These are phyloP conservation scores for Paramarasmius palmivorus DNA, from an alignment of 1,284 basidiomycete genomes.

Conservation along the genomic window DNA sequence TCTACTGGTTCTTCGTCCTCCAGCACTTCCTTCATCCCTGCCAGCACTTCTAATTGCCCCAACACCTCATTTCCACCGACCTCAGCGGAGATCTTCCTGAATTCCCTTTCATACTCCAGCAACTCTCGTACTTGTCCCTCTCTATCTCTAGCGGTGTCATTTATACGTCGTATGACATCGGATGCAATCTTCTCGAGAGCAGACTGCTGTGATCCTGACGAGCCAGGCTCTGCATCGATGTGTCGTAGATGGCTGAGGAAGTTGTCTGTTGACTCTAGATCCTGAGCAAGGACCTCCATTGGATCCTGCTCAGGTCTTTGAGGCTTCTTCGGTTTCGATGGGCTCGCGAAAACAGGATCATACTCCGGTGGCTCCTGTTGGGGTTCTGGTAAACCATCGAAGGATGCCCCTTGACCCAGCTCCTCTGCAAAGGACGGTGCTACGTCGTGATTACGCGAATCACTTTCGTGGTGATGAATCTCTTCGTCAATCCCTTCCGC, in stretches of 20 bases:
- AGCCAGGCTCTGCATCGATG: slow-evolving; percentile 57
- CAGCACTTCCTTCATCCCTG: slow-evolving; percentile 47
- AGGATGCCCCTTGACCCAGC: slow-evolving; percentile 25
- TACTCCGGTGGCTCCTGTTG: slow-evolving; percentile 21
- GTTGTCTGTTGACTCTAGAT: slow-evolving; percentile 74
- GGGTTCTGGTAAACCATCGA: slow-evolving; percentile 19
- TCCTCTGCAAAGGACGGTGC: slow-evolving; percentile 38
- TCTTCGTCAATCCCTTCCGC: slow-evolving; percentile 75
- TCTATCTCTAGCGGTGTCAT: slow-evolving; percentile 71
- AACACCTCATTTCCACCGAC: slow-evolving; percentile 75
- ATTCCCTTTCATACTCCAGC: slow-evolving; percentile 75
- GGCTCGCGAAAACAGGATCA: slow-evolving; percentile 48
- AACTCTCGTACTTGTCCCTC: slow-evolving; percentile 78
- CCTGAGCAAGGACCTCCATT: slow-evolving; percentile 67
- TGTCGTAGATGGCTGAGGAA: slow-evolving; percentile 70
- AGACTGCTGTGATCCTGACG: slow-evolving; percentile 43
- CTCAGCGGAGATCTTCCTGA: slow-evolving; percentile 73
- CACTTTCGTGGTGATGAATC: slow-evolving; percentile 23
- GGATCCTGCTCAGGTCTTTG: slow-evolving; percentile 58
- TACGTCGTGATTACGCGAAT: slow-evolving; percentile 28
- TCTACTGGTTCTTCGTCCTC: slow-evolving; percentile 45
- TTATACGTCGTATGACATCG: slow-evolving; percentile 74
- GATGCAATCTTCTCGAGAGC: slow-evolving; percentile 69
- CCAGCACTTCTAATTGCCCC: slow-evolving; percentile 64
- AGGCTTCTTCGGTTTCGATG: slow-evolving; percentile 31